These are phyloP conservation scores for Nadsonia starkeyi-henricii DNA, from an alignment of 1,139 yeast genomes.

Conservation along the genomic window DNA sequence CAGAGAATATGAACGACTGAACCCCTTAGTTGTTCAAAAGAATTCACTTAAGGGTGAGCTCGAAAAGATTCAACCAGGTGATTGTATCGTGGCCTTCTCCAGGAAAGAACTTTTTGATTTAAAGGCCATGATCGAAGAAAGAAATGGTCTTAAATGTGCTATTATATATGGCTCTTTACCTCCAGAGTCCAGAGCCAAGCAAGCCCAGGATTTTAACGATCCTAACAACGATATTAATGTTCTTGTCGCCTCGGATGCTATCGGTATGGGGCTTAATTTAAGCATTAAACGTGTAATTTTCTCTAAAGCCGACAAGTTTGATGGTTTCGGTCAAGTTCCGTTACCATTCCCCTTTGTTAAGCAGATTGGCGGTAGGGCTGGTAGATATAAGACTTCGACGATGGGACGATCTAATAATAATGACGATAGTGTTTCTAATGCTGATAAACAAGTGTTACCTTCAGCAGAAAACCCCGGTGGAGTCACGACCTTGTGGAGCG, in stretches of 20 bases:
- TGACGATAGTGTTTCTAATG: slow-evolving; percentile 4
- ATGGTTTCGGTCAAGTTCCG: slow-evolving; percentile 47
- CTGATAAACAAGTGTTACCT: slow-evolving; percentile 27
- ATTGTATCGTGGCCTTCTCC: slow-evolving; percentile 80
- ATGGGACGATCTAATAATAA: background rate
- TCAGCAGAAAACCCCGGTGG: slow-evolving; percentile 14
- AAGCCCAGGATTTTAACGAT: slow-evolving; percentile 62
- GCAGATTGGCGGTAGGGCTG: slow-evolving; percentile 96
- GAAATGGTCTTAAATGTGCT: slow-evolving; percentile 57
- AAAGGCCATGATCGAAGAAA: slow-evolving; percentile 30
- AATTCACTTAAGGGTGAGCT: slow-evolving; percentile 23
- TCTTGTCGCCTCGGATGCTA: slow-evolving; percentile 89
- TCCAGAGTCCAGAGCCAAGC: slow-evolving; percentile 82
- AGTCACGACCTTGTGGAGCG: slow-evolving; percentile 17
- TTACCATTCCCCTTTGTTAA: slow-evolving; percentile 44
- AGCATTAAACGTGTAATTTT: slow-evolving; percentile 72
- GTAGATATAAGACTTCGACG: slow-evolving; percentile 40
- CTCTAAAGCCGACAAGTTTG: slow-evolving; percentile 50
- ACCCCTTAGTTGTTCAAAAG: slow-evolving; percentile 47
- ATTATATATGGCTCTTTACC: slow-evolving; percentile 93
- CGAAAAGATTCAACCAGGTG: slow-evolving; percentile 43
- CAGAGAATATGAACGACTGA: slow-evolving; percentile 58
- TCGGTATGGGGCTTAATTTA: slow-evolving; percentile 92
- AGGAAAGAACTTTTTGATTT: slow-evolving; percentile 29
- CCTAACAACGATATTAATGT: slow-evolving; percentile 55